Base-by-base conservation (phyloP, 495 filamentous ascomycete species). In the Polyplosphaeria fusca region DNA sequence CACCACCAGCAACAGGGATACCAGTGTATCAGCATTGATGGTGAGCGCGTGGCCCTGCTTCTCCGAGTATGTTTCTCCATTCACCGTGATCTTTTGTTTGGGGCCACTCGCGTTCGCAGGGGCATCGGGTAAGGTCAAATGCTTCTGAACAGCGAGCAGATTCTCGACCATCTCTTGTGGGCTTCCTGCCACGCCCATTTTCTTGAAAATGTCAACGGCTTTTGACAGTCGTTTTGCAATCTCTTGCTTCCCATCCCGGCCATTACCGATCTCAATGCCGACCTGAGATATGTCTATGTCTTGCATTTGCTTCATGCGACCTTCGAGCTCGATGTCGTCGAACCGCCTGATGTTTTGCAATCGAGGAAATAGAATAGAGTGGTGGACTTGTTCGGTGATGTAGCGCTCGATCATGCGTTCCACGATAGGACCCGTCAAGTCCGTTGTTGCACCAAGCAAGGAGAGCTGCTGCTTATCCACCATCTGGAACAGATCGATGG, bases 401-500 rank as follows among this genome's bases (percentile, higher is more conserved):
- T 97, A 97, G 13, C 90, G 86, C 71, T 99, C 94, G 61, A 99
- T 95, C 53, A 96, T 79, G 25, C 87, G 82, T 70, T 99, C 94
- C 9, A 97, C 91, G 19, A 91, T 69, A 13, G 90, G 89, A 0
- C 93, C 94, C 1, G 94, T 97, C 14, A 99, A 76, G 59, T 96
- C 90, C 2, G 94, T 99, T 3, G 89, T 94, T 5, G 91, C 86
- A 5, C 90, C 94, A 14, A 99, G 81, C 20, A 92, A 79, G 13
- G 92, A 95, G 39, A 99, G 73, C 67, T 97, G 94, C 56, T 95
- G 88, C 64, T 95, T 95, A 62, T 99, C 94, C 16, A 97, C 92
- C 41, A 84, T 81, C 63, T 96, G 90, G 58, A 99, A 99, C 1
- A 97, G 77, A 69, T 97, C 94, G 60, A 96, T 96, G 0, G 91